Evolutionary conservation across 139 green algal species (phyloP).

Genomic region (Auxenochlorella protothecoides): DNA sequence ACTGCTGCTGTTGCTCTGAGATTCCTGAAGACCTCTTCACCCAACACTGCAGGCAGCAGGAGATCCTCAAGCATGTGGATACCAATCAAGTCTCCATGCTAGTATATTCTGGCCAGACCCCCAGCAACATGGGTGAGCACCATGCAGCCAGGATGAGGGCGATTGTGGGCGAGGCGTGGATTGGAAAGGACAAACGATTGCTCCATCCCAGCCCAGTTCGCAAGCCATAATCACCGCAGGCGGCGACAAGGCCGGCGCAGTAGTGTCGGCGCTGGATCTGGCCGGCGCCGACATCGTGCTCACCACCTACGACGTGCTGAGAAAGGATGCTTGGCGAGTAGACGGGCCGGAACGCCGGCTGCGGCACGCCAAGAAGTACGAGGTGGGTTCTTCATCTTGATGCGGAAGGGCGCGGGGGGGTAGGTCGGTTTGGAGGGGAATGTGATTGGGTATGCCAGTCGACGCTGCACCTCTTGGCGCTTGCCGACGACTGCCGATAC

Average conservation of each 20-base stretch:
- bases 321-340: conserved; percentile 46
- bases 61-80: conserved; percentile 27
- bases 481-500: background rate
- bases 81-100: conserved; percentile 41
- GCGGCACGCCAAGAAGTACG: conserved; percentile 27
- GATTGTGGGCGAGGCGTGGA: background rate
- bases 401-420: background rate
- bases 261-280: conserved; percentile 55
- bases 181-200: too few species aligned
- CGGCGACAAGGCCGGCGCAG: background rate
- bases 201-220: too few species aligned
- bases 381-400: conserved; percentile 3
- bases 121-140: conserved; percentile 7
- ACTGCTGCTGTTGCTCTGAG: background rate
- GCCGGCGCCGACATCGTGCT: conserved; percentile 80
- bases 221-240: background rate
- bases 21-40: background rate
- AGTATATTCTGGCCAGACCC: conserved; percentile 56
- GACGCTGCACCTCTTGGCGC: background rate
- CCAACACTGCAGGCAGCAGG: conserved; percentile 13
- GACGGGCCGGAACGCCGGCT: conserved; percentile 1
- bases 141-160: background rate
- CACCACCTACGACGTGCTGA: conserved; percentile 79
- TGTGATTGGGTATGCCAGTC: background rate
- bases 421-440: background rate